These are phyloP conservation scores for Teunomyces barrocoloradensis DNA, from an alignment of 805 yeast species.

Conservation along the genomic window DNA sequence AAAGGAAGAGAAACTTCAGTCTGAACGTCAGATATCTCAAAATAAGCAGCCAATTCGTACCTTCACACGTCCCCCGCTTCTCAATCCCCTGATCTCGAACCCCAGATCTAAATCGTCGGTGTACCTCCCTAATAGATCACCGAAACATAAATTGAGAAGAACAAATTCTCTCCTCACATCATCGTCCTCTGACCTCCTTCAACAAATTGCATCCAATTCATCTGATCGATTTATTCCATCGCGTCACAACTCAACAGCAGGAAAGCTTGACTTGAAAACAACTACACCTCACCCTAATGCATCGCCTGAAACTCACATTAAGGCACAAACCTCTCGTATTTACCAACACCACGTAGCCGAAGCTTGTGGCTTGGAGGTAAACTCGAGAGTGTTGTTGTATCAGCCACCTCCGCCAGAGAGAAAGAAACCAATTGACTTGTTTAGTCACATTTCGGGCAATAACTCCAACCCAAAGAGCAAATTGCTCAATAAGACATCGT, in stretches of 20 bases:
- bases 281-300: conserved; percentile 43
- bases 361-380: conserved; percentile 87
- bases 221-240: conserved; percentile 45
- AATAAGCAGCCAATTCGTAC: not conserved
- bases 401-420: conserved; percentile 81
- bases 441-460: conserved; percentile 21
- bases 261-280: conserved; percentile 33
- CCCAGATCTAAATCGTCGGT: conserved; percentile 28
- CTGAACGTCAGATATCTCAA: not conserved
- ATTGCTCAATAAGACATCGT: conserved; percentile 28
- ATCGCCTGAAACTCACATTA: conserved; percentile 54
- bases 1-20: not conserved
- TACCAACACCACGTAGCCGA: conserved; percentile 85
- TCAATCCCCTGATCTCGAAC: conserved; percentile 18
- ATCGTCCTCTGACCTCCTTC: conserved; percentile 26
- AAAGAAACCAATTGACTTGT: conserved; percentile 33
- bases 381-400: conserved; percentile 79
- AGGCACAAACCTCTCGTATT: conserved; percentile 50
- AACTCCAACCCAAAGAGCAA: conserved; percentile 20
- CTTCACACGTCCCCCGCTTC: conserved; percentile 6
- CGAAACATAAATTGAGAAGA: conserved; percentile 29
- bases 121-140: conserved; percentile 16
- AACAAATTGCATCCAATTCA: conserved; percentile 18
- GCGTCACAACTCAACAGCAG: conserved; percentile 37
- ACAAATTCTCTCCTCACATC: conserved; percentile 31